These are phyloP conservation scores for Myxozyma vanderwaltii DNA, from an alignment of 805 yeast species.

Conservation along the genomic window DNA sequence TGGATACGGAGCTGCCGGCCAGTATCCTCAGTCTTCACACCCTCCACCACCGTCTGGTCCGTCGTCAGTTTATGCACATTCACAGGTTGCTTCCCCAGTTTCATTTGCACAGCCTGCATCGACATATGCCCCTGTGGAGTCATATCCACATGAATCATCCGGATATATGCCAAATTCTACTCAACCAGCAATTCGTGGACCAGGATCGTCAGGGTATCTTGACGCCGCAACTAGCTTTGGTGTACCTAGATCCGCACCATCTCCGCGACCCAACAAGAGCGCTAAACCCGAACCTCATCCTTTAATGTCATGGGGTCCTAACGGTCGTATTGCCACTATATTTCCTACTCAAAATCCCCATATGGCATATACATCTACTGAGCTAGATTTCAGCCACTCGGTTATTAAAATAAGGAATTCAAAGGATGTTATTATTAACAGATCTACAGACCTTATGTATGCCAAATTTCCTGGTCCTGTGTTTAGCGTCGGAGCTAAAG, in stretches of 20 bases:
- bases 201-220: not conserved
- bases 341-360: conserved; percentile 44
- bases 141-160: not conserved
- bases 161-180: not conserved
- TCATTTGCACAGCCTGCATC: not conserved
- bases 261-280: conserved; percentile 3
- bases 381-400: conserved; percentile 42
- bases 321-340: conserved; percentile 50
- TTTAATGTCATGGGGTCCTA: conserved; percentile 63
- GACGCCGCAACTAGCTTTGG: not conserved
- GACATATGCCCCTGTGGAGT: conserved; percentile 7
- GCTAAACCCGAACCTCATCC: conserved; percentile 47
- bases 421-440: conserved; percentile 36
- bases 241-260: not conserved
- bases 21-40: not conserved
- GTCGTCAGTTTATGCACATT: not conserved
- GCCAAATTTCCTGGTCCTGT: conserved; percentile 70
- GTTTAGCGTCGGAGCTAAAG: conserved; percentile 44
- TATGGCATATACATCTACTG: conserved; percentile 39
- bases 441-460: conserved; percentile 39
- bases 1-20: not conserved
- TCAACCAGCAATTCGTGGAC: not conserved
- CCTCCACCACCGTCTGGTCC: not conserved
- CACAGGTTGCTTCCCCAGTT: not conserved
- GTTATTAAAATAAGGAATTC: conserved; percentile 39